A percentile compares a stretch with the other conserved stretches of the same genome.
These are phyloP conservation scores for Pythium volutum DNA, from an alignment of 352 stramenopile genomes.

Conservation along the genomic window DNA sequence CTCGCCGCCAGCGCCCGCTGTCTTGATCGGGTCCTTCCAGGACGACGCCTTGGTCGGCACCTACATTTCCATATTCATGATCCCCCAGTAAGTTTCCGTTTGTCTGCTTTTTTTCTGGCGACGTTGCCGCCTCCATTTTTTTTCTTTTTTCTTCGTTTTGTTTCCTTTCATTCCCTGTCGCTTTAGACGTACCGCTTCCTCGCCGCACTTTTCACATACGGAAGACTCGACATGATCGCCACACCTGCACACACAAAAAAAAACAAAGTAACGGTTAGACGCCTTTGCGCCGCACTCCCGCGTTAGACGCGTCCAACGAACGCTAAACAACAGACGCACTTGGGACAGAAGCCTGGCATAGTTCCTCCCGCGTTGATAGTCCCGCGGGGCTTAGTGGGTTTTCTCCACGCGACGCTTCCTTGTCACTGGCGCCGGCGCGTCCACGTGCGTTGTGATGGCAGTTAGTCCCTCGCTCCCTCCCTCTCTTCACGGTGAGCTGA, in stretches of 20 bases:
- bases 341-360: conserved; percentile 73
- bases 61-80: conserved; percentile 1
- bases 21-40: conserved; percentile 52
- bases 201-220: conserved; percentile 60
- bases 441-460: conserved; percentile 7
- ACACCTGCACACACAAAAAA: conserved; percentile 29
- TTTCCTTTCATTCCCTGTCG: not conserved
- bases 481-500: not conserved
- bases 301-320: not conserved
- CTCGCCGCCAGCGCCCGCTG: conserved; percentile 30
- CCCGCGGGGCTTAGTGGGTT: not conserved
- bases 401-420: not conserved
- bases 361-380: not conserved
- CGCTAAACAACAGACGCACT: conserved; percentile 35
- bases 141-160: not conserved
- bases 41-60: conserved; percentile 35
- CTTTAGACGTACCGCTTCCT: conserved; percentile 40
- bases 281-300: not conserved
- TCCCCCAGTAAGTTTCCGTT: not conserved
- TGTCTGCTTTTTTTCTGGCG: not conserved
- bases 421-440: not conserved
- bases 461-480: not conserved
- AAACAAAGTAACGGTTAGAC: conserved; percentile 4
- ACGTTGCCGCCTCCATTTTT: not conserved
- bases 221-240: conserved; percentile 53